Evolutionary conservation across 805 yeast species (phyloP).

Genomic region (Candida corydali): DNA sequence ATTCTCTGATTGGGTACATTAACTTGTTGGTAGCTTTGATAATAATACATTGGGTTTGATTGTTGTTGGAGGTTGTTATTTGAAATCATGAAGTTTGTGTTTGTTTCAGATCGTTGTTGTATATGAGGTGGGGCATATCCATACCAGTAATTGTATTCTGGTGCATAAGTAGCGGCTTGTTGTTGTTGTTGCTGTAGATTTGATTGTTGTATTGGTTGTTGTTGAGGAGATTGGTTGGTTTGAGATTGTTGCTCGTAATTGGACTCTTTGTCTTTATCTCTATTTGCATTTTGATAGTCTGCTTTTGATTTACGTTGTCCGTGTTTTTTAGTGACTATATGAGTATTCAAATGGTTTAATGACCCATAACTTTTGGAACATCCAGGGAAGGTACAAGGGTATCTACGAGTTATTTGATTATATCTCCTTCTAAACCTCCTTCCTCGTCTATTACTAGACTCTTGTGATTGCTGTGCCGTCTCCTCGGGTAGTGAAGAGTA

Average conservation of each 20-base stretch:
- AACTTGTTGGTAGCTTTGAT: not conserved
- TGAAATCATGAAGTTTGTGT: not conserved
- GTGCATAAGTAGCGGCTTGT: not conserved
- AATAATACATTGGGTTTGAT: constrained; percentile 1
- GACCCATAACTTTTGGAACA: constrained; percentile 41
- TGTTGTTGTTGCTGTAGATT: constrained; percentile 6
- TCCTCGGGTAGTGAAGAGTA: constrained; percentile 10
- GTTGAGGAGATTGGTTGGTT: constrained; percentile 5
- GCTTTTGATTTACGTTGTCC: constrained; percentile 40
- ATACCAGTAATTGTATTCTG: constrained; percentile 12
- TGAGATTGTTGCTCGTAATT: constrained; percentile 8
- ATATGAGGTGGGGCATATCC: constrained; percentile 8
- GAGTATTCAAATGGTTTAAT: constrained; percentile 41
- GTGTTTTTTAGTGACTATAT: constrained; percentile 42
- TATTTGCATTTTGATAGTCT: constrained; percentile 26
- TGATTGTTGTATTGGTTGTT: constrained; percentile 6
- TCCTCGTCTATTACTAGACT: constrained; percentile 17
- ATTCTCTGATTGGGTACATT: not conserved
- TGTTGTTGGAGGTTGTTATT: not conserved
- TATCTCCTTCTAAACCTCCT: constrained; percentile 32
- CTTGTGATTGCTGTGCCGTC: constrained; percentile 1
- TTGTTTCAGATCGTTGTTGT: not conserved
- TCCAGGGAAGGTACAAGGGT: constrained; percentile 32
- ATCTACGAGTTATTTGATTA: constrained; percentile 33
- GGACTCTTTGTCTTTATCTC: not conserved